A percentile compares a stretch with the other conserved stretches of the same genome.
These are phyloP conservation scores for Hymenoscyphus repandus DNA, from an alignment of 2,329 filamentous ascomycete genomes.

Conservation along the genomic window DNA sequence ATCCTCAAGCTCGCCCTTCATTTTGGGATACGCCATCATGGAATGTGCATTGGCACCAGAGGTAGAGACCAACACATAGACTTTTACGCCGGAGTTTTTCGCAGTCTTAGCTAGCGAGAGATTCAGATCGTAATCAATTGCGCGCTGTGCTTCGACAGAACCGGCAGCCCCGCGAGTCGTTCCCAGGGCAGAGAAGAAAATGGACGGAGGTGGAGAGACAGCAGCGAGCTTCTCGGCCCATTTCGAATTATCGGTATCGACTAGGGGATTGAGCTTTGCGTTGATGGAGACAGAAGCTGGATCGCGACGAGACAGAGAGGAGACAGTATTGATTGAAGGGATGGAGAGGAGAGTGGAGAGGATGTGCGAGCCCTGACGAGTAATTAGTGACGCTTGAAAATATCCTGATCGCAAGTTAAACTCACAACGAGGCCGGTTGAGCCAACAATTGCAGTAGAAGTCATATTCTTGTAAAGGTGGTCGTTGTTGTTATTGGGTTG, in stretches of 20 bases:
- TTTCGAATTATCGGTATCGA: conserved; percentile 60
- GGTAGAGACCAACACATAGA: conserved; percentile 46
- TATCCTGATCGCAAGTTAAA: conserved; percentile 2
- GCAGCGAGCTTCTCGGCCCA: conserved; percentile 60
- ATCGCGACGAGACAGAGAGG: conserved; percentile 58
- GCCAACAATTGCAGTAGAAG: conserved; percentile 40
- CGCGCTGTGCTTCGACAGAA: conserved; percentile 72
- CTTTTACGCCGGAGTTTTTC: conserved; percentile 63
- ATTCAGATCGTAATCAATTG: conserved; percentile 85
- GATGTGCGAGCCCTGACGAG: conserved; percentile 60
- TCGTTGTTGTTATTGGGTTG: background rate
- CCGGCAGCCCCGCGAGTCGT: conserved; percentile 75
- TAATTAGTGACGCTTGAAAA: conserved; percentile 3
- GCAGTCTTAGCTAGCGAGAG: conserved; percentile 71
- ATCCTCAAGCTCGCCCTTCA: conserved; percentile 89
- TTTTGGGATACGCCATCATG: conserved; percentile 52
- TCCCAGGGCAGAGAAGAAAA: conserved; percentile 74
- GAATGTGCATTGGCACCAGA: conserved; percentile 45
- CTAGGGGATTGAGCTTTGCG: conserved; percentile 58
- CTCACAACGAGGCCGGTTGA: conserved; percentile 45
- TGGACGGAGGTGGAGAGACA: conserved; percentile 49
- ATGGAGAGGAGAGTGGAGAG: conserved; percentile 58
- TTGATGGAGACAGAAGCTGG: conserved; percentile 47
- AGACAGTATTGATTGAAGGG: conserved; percentile 46
- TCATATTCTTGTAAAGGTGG: too few species aligned